Evolutionary conservation across 768 basidiomycete species (phyloP).

Genomic region (Heimioporus sp.): DNA sequence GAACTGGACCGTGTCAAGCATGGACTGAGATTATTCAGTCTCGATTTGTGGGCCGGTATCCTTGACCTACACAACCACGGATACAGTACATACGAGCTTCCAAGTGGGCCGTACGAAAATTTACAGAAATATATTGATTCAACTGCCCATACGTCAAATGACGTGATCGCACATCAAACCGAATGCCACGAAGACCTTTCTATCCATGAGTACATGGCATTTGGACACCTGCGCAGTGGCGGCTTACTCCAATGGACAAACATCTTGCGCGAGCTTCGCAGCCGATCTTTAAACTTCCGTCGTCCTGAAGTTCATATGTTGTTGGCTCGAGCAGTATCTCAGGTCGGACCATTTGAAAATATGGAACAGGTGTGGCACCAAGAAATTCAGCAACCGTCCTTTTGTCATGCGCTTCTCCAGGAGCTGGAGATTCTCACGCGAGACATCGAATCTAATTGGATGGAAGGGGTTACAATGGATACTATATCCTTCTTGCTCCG

Average conservation of each 20-base stretch:
- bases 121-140: constrained; percentile 35
- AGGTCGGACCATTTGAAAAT: constrained; percentile 34
- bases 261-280: constrained; percentile 41
- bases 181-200: constrained; percentile 38
- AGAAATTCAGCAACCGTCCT: constrained; percentile 31
- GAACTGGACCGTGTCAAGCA: constrained; percentile 27
- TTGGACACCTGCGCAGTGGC: constrained; percentile 44
- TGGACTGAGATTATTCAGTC: constrained; percentile 28
- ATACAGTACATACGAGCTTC: constrained; percentile 33
- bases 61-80: constrained; percentile 14
- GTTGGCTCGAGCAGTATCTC: constrained; percentile 41
- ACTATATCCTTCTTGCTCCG: constrained; percentile 31
- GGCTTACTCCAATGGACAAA: constrained; percentile 49
- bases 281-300: constrained; percentile 36
- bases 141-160: constrained; percentile 40
- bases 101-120: constrained; percentile 28
- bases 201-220: constrained; percentile 44
- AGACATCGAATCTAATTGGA: constrained; percentile 41
- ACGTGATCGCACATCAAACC: constrained; percentile 38
- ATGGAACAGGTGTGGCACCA: constrained; percentile 36
- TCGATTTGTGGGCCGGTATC: constrained; percentile 13
- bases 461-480: constrained; percentile 28
- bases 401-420: constrained; percentile 31
- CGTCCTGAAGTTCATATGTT: constrained; percentile 39
- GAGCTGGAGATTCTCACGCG: constrained; percentile 33